A percentile compares a stretch with the other conserved stretches of the same genome.
Conservation (phyloP, 768 basidiomycete species). For the Suillus weaverae region DNA sequence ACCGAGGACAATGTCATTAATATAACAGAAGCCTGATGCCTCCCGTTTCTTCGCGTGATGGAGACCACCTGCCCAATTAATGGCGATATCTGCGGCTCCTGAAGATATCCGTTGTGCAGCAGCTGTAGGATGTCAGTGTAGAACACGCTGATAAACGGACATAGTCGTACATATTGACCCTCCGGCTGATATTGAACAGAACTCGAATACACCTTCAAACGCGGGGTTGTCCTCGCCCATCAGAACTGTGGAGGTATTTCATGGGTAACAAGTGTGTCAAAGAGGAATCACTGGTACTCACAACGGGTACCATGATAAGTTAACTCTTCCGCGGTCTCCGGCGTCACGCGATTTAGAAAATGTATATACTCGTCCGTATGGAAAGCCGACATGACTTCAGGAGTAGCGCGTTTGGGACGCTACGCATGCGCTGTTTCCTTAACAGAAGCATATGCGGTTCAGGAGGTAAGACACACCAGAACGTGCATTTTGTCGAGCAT, state of each 20-base stretch:
- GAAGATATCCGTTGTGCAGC: constrained; percentile 79
- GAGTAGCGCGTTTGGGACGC: constrained; percentile 69
- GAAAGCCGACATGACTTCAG: constrained; percentile 85
- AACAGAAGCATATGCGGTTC: background rate
- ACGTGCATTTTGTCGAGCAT: constrained; percentile 96
- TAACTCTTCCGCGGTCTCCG: constrained; percentile 86
- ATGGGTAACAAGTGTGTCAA: constrained; percentile 5
- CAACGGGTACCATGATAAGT: constrained; percentile 86
- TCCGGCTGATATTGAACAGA: constrained; percentile 94
- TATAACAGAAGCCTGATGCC: constrained; percentile 98
- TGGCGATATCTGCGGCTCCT: constrained; percentile 78
- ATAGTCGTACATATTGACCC: constrained; percentile 80
- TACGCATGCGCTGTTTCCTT: constrained; percentile 26
- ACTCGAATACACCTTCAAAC: constrained; percentile 96
- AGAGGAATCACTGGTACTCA: constrained; percentile 36
- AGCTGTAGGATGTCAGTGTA: constrained; percentile 40
- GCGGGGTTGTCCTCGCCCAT: constrained; percentile 95
- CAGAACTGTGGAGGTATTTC: constrained; percentile 36
- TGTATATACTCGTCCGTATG: constrained; percentile 99
- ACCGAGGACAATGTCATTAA: constrained; percentile 95
- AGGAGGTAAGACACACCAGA: constrained; percentile 52
- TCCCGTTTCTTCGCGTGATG: constrained; percentile 99
- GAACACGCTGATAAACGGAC: background rate
- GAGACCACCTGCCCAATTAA: constrained; percentile 98
- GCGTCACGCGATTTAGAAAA: constrained; percentile 84